phyloP scores from a whole-genome alignment of 2,329 filamentous ascomycete species.

The Claviceps paspali region DNA sequence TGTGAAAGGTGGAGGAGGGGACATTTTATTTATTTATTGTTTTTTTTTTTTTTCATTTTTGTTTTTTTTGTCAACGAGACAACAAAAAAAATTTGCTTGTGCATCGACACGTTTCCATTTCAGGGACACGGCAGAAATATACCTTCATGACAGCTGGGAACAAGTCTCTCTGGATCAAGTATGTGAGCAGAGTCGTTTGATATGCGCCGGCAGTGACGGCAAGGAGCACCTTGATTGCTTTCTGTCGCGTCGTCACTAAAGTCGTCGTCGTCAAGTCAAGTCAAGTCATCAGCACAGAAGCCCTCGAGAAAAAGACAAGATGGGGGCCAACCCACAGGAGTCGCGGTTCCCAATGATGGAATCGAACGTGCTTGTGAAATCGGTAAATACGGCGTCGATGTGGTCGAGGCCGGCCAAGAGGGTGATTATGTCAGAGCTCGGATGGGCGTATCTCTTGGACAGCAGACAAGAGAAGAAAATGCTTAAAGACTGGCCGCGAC shows the following conservation, averaged over 20 bases:
- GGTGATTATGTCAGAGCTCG: slow-evolving; percentile 86
- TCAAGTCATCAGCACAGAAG: slow-evolving; percentile 1
- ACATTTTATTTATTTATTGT: neutral
- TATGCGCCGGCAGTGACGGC: slow-evolving; percentile 87
- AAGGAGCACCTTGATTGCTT: slow-evolving; percentile 67
- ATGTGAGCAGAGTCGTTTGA: slow-evolving; percentile 84
- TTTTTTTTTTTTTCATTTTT: neutral
- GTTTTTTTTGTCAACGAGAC: too few relatives aligned
- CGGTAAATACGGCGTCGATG: slow-evolving; percentile 73
- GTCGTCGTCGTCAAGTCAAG: too few relatives aligned
- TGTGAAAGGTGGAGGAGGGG: slow-evolving; percentile 16
- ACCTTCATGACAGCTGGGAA: slow-evolving; percentile 95
- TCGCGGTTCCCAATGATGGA: slow-evolving; percentile 64
- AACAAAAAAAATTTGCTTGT: neutral
- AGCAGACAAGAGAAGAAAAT: slow-evolving; percentile 73
- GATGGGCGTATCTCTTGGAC: slow-evolving; percentile 83
- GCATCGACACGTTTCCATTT: too few relatives aligned
- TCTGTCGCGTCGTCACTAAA: slow-evolving; percentile 61
- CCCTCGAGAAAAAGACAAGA: neutral
- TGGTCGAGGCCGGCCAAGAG: slow-evolving; percentile 79
- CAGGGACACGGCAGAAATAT: slow-evolving; percentile 13
- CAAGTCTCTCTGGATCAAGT: slow-evolving; percentile 85
- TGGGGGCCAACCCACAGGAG: slow-evolving; percentile 39
- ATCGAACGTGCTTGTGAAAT: slow-evolving; percentile 75
- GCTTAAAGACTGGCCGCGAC: slow-evolving; percentile 58